Evolutionary conservation across 768 basidiomycete species (phyloP).

Genomic region (Myochromella boudieri): DNA sequence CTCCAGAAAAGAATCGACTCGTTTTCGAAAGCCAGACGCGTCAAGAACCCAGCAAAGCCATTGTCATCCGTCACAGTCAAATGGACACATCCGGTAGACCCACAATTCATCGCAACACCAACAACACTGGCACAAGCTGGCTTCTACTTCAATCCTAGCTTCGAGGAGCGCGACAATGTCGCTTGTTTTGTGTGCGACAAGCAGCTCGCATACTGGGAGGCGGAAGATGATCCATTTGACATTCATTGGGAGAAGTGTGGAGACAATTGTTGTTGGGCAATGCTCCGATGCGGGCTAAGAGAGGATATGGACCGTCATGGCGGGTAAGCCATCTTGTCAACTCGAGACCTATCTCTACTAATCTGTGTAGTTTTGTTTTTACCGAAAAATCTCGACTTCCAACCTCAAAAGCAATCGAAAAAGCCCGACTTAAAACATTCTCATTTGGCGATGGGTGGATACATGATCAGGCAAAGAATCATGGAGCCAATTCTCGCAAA

Average conservation of each 20-base stretch:
- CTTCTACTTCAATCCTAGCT: conserved; percentile 78
- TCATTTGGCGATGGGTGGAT: conserved; percentile 57
- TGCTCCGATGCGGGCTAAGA: conserved; percentile 68
- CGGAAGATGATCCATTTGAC: conserved; percentile 79
- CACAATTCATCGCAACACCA: conserved; percentile 66
- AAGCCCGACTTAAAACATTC: conserved; percentile 71
- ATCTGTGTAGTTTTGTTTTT: conserved; percentile 52
- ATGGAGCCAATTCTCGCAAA: conserved; percentile 72
- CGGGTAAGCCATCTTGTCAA: conserved; percentile 34
- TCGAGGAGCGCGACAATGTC: conserved; percentile 71
- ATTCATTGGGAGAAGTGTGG: conserved; percentile 78
- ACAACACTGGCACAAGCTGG: conserved; percentile 82
- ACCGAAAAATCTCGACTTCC: conserved; percentile 64
- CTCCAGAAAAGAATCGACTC: conserved; percentile 63
- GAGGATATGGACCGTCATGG: conserved; percentile 57
- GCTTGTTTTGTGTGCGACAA: conserved; percentile 85
- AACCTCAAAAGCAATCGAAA: conserved; percentile 65
- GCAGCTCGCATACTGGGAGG: conserved; percentile 82
- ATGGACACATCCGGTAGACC: conserved; percentile 72
- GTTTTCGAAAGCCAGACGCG: conserved; percentile 61
- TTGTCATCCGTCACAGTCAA: conserved; percentile 50
- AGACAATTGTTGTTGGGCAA: conserved; percentile 74
- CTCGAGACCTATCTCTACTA: conserved; percentile 2
- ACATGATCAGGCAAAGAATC: conserved; percentile 60
- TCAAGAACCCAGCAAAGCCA: conserved; percentile 54